Evolutionary conservation across 805 yeast genomes (phyloP), one percentile per base, ranked within the genome.

Genomic region (Vanderwaltozyma verrucispora): DNA sequence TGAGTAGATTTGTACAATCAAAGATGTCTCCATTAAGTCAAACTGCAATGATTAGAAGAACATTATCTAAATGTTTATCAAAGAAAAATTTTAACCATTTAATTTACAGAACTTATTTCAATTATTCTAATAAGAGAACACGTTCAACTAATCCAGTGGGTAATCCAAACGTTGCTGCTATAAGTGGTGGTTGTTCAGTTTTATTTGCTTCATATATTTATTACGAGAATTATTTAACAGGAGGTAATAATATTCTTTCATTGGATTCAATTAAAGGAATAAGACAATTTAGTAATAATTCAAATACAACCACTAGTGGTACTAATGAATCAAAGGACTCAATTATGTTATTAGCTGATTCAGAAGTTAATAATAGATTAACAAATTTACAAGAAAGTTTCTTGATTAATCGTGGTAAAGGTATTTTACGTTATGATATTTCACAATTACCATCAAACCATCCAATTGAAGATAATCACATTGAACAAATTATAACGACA

Each of bases 391-490:
- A 89, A 54, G 92, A 88, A 58, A 77, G 89, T 44, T 84, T 79
- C 51, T 56, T 64, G 25, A 89, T 89, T 16, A 79, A 82, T 47
- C 70, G 96, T 41, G 88, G 89, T 11, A 79, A 81, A 43, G 97
- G 97, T 16, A 89, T 92, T 15, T 58, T 76, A 10, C 69, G 98
- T 40, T 89, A 87, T 54, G 98, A 92, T 56, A 72, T 86, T 20
- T 73, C 92, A 28, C 98, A 92, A 60, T 63, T 92, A 36, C 82
- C 96, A 8, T 80, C 94, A 31, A 92, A 92, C 58, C 77, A 81
- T 37, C 97, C 97, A 10, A 85, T 88, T 45, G 98, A 92, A 57
- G 98, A 92, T 56, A 95, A 85, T 52, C 74, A 92, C 42, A 74
- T 89, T 2, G 97, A 88, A 53, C 80, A 80, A 44, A 75, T 83